These are phyloP conservation scores for Fusarium sulawesiense DNA, from an alignment of 2,329 filamentous ascomycete genomes.

Conservation along the genomic window DNA sequence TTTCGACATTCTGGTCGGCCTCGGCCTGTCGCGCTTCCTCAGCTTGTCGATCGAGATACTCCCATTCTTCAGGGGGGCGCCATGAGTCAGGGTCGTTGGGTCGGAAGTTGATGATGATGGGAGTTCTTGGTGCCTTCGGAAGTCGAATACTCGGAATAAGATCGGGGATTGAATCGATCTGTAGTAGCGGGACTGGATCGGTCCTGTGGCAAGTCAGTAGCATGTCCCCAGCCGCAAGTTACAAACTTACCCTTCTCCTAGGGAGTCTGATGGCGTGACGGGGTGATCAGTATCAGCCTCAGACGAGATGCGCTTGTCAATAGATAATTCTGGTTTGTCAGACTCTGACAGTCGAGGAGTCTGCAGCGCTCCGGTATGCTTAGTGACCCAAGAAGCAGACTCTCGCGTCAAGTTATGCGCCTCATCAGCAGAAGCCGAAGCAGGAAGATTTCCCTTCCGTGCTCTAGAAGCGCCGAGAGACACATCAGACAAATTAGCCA, in stretches of 20 bases:
- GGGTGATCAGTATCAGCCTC: conserved; percentile 29
- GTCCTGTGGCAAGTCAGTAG: conserved; percentile 24
- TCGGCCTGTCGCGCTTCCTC: background rate
- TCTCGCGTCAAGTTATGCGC: conserved; percentile 20
- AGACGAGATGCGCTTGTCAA: conserved; percentile 37
- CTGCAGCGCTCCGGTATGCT: conserved; percentile 26
- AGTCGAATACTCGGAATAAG: conserved; percentile 13
- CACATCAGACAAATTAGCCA: conserved; percentile 27
- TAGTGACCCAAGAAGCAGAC: conserved; percentile 26
- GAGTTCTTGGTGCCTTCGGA: conserved; percentile 14
- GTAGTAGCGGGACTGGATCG: conserved; percentile 22
- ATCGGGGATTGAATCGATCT: conserved; percentile 31
- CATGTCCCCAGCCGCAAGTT: background rate
- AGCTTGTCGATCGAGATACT: conserved; percentile 41
- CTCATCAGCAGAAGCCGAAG: conserved; percentile 3
- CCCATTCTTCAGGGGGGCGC: conserved; percentile 60
- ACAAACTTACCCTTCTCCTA: conserved; percentile 15
- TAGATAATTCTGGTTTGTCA: conserved; percentile 22
- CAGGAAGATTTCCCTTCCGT: background rate
- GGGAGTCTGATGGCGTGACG: conserved; percentile 26
- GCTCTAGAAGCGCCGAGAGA: conserved; percentile 22
- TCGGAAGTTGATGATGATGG: conserved; percentile 43
- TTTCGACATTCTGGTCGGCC: background rate
- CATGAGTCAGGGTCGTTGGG: conserved; percentile 57
- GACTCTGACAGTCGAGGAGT: conserved; percentile 4